Percentiles rank a stretch among this genome's conserved stretches.
phyloP scores from a whole-genome alignment of 306 rosid genomes.

The Vigna reflexopilosa region DNA sequence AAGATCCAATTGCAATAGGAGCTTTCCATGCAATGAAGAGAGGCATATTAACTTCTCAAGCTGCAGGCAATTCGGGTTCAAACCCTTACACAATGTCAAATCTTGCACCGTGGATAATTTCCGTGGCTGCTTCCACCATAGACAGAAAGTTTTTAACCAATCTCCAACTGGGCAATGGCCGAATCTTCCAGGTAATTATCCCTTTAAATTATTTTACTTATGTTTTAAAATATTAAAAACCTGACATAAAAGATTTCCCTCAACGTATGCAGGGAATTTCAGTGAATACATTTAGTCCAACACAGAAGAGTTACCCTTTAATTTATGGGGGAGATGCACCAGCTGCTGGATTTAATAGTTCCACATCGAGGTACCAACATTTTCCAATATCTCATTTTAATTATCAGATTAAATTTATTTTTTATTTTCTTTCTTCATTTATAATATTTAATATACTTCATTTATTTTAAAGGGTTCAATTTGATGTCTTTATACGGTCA shows the following conservation, averaged over 20 bases:
- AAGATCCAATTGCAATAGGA: neutral
- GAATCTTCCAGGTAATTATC: neutral
- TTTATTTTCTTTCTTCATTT: too few relatives aligned
- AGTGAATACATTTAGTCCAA: neutral
- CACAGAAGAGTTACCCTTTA: neutral
- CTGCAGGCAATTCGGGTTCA: neutral
- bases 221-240: too few relatives aligned
- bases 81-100: neutral
- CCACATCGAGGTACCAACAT: neutral
- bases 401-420: too few relatives aligned
- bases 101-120: slow-evolving; percentile 54
- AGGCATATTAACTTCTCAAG: neutral
- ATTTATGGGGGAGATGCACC: slow-evolving; percentile 6
- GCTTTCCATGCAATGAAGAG: slow-evolving; percentile 12
- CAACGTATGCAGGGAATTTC: slow-evolving; percentile 5
- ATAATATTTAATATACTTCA: too few relatives aligned
- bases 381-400: neutral
- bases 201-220: too few relatives aligned
- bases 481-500: too few relatives aligned
- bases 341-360: neutral
- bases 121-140: slow-evolving; percentile 61
- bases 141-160: slow-evolving; percentile 53
- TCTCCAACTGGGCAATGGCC: slow-evolving; percentile 41
- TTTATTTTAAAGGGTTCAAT: too few relatives aligned
- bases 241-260: neutral